Base-by-base conservation (phyloP, 2,329 filamentous ascomycete species). In the Colletotrichum siamense region DNA sequence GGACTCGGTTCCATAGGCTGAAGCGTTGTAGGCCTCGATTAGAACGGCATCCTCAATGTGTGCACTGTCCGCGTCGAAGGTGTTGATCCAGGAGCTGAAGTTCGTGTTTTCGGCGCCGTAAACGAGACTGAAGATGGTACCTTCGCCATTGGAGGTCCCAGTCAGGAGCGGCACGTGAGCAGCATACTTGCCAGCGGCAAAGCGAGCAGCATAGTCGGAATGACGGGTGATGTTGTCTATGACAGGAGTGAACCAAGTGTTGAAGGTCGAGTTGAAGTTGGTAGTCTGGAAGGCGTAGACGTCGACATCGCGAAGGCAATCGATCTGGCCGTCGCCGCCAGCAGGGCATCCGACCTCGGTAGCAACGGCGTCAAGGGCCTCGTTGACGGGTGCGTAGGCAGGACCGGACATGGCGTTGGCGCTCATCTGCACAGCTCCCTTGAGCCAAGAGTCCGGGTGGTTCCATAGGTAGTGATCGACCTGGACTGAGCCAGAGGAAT, bases 391-490 rank as follows among this genome's bases (percentile, higher is more conserved):
- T 0, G 85, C 84, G n/a, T 83, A 85, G 3, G 81, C 84, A 3
- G 85, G 85, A 7, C 85, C 85, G 0, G 85, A 87, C 26, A 84
- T 73, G 34, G 84, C 84, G 30, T 86, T 87, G n/a, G 84, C 85
- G 63, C 84, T 86, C 85, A 87, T 86, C 79, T 87, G 79, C 0
- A 85, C 81, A 8, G 84, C 84, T 4, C 84, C 84, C 73, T 75
- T 84, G 52, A 85, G 82, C 80, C 81, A 85, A 13, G 83, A 80
- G 18, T 84, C 69, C 10, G 84, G 84, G 70, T 85, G 81, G 77
- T 86, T 85, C 84, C 84, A 87, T 22, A 87, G 83, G 71, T 87
- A 87, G 78, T 86, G 84, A 34, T 86, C 85, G 36, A 85, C 84
- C 22, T 85, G 83, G 10, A 84, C 83, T 32, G 78, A 77, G 7